Base-by-base conservation (phyloP, 139 green algal genomes). In the Coelastrella sp. region DNA sequence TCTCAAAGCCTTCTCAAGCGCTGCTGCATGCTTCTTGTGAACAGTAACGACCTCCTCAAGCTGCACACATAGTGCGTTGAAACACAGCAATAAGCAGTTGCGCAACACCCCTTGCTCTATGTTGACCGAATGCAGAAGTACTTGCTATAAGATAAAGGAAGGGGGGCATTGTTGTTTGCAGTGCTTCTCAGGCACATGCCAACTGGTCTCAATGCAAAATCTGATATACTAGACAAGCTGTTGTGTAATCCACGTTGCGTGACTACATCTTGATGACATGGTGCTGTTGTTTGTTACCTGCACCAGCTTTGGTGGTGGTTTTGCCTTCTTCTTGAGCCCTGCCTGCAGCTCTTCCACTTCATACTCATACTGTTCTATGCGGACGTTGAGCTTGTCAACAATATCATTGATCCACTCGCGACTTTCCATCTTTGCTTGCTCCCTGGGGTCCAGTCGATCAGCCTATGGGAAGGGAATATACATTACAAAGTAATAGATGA, bases 321-420 rank as follows among this genome's bases (percentile, higher is more conserved):
- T 98, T 32, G 88, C 88, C 79, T 97, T 98, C 75, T 95, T 96
- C 86, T 94, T 96, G 27, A 86, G 50, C 17, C 21, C n/a, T 1
- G 82, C 51, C 78, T 23, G 40, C 68, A 98, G 84, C 43, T 91
- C 91, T 89, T 99, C 97, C 64, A 99, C 91, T 88, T 99, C 97
- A 15, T 90, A 93, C 81, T 99, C 97, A 85, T 96, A 96, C 78
- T 92, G 88, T 74, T 99, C 97, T 5, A 98, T 94, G 90, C 98
- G 91, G 34, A 89, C 91, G 25, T 90, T 93, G 3, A 98, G 92
- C 19, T 80, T 83, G 38, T 98, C 94, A 30, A 98, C 94, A 3
- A 91, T 93, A 19, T 89, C 86, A 74, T 93, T 96, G 60, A 99
- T 91, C 97, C 98, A 99, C 40, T 99, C 98, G 2, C 95, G 86